Evolutionary conservation across 2,329 filamentous ascomycete species (phyloP).

Genomic region (Paecilomyces fulvus): DNA sequence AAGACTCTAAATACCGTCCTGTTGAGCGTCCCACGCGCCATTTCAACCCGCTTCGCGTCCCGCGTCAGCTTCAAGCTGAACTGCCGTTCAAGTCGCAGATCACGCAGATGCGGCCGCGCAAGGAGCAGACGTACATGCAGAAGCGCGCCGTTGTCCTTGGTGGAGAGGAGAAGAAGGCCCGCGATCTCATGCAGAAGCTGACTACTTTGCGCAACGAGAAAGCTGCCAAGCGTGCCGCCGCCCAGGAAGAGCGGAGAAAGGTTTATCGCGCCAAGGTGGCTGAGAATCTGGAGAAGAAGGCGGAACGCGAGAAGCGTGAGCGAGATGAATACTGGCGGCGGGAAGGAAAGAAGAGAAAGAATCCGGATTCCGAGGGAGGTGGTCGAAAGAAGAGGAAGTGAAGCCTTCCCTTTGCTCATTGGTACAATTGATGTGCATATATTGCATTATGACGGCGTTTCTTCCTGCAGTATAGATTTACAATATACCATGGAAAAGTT

Average conservation of each 20-base stretch:
- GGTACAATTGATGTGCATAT: background rate
- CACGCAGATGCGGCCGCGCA: conserved; percentile 68
- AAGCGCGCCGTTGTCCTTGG: conserved; percentile 85
- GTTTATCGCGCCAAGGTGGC: conserved; percentile 76
- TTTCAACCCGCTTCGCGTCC: conserved; percentile 59
- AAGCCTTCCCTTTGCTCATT: conserved; percentile 6
- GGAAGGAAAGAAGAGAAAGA: conserved; percentile 73
- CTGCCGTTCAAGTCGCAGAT: conserved; percentile 93
- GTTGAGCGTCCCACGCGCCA: conserved; percentile 54
- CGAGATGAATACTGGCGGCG: conserved; percentile 85
- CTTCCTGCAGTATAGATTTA: background rate
- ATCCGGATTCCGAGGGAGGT: conserved; percentile 43
- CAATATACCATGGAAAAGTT: background rate
- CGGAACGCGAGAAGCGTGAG: conserved; percentile 79
- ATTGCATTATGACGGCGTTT: conserved; percentile 2
- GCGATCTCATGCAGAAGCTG: conserved; percentile 86
- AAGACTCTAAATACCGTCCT: conserved; percentile 75
- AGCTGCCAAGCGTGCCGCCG: conserved; percentile 67
- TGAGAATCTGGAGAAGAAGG: conserved; percentile 75
- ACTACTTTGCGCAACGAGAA: conserved; percentile 87
- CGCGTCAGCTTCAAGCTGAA: conserved; percentile 55
- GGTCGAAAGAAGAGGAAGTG: conserved; percentile 41
- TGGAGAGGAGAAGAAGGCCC: conserved; percentile 80
- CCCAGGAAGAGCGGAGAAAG: conserved; percentile 80
- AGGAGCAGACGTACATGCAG: conserved; percentile 79